These are phyloP conservation scores for Penicillium italicum DNA, from an alignment of 2,329 filamentous ascomycete species.

Conservation along the genomic window DNA sequence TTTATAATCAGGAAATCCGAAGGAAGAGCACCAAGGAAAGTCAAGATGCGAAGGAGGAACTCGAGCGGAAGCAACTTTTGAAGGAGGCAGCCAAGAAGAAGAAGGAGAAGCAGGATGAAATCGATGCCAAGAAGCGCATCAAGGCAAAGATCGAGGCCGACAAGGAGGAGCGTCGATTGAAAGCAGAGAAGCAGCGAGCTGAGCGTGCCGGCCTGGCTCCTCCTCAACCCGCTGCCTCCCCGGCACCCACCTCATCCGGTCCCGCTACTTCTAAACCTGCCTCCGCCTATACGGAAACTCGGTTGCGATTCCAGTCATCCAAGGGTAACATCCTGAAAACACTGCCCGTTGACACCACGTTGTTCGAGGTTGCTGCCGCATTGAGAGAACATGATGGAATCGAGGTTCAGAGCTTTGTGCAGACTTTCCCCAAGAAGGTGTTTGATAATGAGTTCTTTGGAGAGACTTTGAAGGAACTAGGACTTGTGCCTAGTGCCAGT, in stretches of 20 bases:
- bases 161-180: conserved; percentile 81
- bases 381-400: conserved; percentile 68
- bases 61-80: conserved; percentile 82
- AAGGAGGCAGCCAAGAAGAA: conserved; percentile 86
- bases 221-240: conserved; percentile 46
- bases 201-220: conserved; percentile 70
- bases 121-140: conserved; percentile 82
- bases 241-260: conserved; percentile 44
- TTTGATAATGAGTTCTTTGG: conserved; percentile 75
- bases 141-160: conserved; percentile 92
- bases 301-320: conserved; percentile 74
- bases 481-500: conserved; percentile 84
- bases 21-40: conserved; percentile 85
- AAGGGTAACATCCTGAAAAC: conserved; percentile 80
- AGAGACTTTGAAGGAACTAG: conserved; percentile 88
- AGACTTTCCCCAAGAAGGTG: conserved; percentile 81
- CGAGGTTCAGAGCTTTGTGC: conserved; percentile 71
- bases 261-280: conserved; percentile 59
- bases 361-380: conserved; percentile 85
- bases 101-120: conserved; percentile 79
- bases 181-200: conserved; percentile 81
- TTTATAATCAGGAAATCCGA: conserved; percentile 57
- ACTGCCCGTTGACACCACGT: conserved; percentile 79
- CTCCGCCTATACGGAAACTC: conserved; percentile 72
- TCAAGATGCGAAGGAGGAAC: conserved; percentile 85